phyloP scores from a whole-genome alignment of 1,284 basidiomycete genomes.

The Fomitopsis schrenkii region DNA sequence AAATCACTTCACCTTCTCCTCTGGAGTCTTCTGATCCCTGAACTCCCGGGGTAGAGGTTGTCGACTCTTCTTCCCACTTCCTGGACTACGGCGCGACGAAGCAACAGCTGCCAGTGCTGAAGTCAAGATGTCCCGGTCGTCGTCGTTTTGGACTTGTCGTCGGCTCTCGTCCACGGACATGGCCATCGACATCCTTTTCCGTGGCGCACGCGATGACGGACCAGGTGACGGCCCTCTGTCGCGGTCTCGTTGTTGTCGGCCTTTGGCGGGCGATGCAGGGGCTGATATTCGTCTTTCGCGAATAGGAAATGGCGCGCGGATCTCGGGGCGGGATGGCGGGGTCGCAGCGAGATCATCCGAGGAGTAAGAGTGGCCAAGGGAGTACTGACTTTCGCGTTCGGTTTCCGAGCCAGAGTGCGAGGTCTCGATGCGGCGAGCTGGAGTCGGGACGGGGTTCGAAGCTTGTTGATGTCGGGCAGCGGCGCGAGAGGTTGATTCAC shows the following conservation, averaged over 20 bases:
- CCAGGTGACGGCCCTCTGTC: slow-evolving; percentile 30
- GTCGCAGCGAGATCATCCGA: slow-evolving; percentile 38
- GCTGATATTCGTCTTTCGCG: slow-evolving; percentile 48
- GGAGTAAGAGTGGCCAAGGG: slow-evolving; percentile 32
- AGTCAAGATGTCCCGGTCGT: slow-evolving; percentile 38
- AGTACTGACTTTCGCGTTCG: slow-evolving; percentile 55
- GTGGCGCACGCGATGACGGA: slow-evolving; percentile 38
- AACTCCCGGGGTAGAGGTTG: slow-evolving; percentile 63
- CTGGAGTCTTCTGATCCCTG: slow-evolving; percentile 36
- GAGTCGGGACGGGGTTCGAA: slow-evolving; percentile 12
- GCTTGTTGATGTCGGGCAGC: slow-evolving; percentile 24
- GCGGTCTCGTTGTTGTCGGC: slow-evolving; percentile 20
- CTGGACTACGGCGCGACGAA: slow-evolving; percentile 43
- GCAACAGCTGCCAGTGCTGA: slow-evolving; percentile 62
- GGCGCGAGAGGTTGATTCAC: slow-evolving; percentile 26
- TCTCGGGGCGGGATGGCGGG: slow-evolving; percentile 32
- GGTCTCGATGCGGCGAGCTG: slow-evolving; percentile 19
- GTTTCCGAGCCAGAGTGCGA: slow-evolving; percentile 73
- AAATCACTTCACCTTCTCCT: slow-evolving; percentile 38
- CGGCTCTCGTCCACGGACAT: slow-evolving; percentile 19
- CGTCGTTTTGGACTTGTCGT: slow-evolving; percentile 24
- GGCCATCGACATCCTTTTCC: slow-evolving; percentile 40
- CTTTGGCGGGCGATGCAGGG: slow-evolving; percentile 50
- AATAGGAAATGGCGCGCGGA: slow-evolving; percentile 26
- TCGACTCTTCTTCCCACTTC: slow-evolving; percentile 42